Conservation (phyloP, 129 eudicot species). For the Lactuca sativa region DNA sequence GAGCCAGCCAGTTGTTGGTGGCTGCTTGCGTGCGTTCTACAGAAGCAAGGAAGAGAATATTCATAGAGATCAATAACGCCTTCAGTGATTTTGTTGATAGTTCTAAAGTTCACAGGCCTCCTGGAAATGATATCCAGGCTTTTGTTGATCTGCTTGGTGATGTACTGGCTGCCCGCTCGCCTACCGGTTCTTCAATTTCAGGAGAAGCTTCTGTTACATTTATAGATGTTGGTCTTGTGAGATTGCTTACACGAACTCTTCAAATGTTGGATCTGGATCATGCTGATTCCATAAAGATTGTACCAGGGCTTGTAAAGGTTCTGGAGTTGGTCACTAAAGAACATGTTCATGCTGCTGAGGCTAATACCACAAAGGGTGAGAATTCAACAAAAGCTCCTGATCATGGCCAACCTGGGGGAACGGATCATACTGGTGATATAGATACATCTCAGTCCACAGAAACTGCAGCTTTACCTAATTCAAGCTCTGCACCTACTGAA, state of each 20-base stretch:
- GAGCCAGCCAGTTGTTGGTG: slow-evolving; percentile 82
- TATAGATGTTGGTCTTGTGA: slow-evolving; percentile 85
- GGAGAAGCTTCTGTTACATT: slow-evolving; percentile 92
- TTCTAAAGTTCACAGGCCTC: slow-evolving; percentile 56
- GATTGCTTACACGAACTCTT: slow-evolving; percentile 64
- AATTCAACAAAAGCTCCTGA: slow-evolving; percentile 57
- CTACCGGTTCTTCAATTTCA: slow-evolving; percentile 77
- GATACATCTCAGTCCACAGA: slow-evolving; percentile 49
- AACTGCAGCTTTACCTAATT: slow-evolving; percentile 52
- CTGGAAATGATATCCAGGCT: slow-evolving; percentile 67
- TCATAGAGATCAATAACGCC: slow-evolving; percentile 59
- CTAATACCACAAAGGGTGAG: slow-evolving; percentile 50
- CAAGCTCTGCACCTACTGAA: slow-evolving; percentile 43
- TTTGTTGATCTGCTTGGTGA: slow-evolving; percentile 71
- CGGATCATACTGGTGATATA: slow-evolving; percentile 36
- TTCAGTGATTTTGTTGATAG: slow-evolving; percentile 70
- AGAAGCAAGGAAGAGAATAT: slow-evolving; percentile 84
- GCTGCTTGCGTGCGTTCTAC: slow-evolving; percentile 94
- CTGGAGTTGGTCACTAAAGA: slow-evolving; percentile 89
- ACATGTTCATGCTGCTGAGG: slow-evolving; percentile 81
- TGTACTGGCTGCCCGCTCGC: slow-evolving; percentile 85
- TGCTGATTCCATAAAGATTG: slow-evolving; percentile 73
- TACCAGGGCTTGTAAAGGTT: slow-evolving; percentile 77
- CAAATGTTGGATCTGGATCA: slow-evolving; percentile 83
- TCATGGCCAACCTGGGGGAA: slow-evolving; percentile 38